Conservation (phyloP, 2,329 filamentous ascomycete species). For the Trichoderma arundinaceum region DNA sequence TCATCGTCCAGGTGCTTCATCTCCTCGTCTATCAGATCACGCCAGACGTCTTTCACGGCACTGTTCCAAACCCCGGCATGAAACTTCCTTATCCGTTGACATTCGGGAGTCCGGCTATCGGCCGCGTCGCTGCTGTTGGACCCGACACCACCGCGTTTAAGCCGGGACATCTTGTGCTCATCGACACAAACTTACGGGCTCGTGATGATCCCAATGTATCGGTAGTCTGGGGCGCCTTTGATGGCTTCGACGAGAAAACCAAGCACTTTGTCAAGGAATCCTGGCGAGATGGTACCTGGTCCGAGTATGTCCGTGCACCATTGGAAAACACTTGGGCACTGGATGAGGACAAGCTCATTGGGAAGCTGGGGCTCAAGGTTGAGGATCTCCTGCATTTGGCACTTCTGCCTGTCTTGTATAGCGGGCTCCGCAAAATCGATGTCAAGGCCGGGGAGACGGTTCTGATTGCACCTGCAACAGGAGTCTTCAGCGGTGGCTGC, state of each 20-base stretch:
- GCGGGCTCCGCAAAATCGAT: slow-evolving; percentile 51
- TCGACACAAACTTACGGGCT: slow-evolving; percentile 42
- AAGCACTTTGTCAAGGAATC: slow-evolving; percentile 39
- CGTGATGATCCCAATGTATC: slow-evolving; percentile 41
- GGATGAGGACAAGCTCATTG: slow-evolving; percentile 42
- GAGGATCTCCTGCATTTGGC: slow-evolving; percentile 48
- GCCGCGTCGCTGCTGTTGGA: slow-evolving; percentile 45
- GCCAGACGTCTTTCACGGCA: slow-evolving; percentile 31
- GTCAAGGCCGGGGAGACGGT: slow-evolving; percentile 56
- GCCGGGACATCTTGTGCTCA: slow-evolving; percentile 44
- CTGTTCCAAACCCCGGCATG: slow-evolving; percentile 28
- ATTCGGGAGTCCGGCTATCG: slow-evolving; percentile 45
- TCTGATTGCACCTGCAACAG: slow-evolving; percentile 56
- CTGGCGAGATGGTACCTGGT: slow-evolving; percentile 44
- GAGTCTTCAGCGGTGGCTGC: slow-evolving; percentile 54
- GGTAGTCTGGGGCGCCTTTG: slow-evolving; percentile 42
- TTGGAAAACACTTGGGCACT: slow-evolving; percentile 45
- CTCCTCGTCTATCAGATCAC: slow-evolving; percentile 40
- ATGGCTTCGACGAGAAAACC: slow-evolving; percentile 38
- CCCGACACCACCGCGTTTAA: slow-evolving; percentile 43
- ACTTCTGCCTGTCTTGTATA: slow-evolving; percentile 49
- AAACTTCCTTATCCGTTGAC: slow-evolving; percentile 42
- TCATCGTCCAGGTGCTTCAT: slow-evolving; percentile 37
- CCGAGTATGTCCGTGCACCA: slow-evolving; percentile 42
- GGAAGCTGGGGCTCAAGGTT: slow-evolving; percentile 47